phyloP scores from a whole-genome alignment of 2,329 filamentous ascomycete genomes.

The Fusarium kyushuense region DNA sequence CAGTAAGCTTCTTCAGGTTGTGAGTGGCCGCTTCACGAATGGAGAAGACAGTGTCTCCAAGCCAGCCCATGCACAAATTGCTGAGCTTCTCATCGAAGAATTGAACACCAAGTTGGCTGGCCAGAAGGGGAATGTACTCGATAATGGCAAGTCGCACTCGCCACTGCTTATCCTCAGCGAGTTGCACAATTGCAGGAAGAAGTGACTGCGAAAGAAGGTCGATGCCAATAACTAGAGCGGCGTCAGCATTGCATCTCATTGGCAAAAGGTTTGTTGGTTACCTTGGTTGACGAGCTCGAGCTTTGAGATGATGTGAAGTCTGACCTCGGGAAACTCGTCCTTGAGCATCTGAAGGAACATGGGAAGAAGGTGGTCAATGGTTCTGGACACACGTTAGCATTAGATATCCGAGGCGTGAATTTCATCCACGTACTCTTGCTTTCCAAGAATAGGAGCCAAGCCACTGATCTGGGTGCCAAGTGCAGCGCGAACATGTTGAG shows the following conservation, averaged over 20 bases:
- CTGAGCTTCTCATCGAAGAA: conserved; percentile 99
- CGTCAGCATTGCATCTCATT: conserved; percentile 35
- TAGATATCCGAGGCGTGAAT: neutral
- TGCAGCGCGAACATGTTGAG: conserved; percentile 95
- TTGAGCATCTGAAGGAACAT: conserved; percentile 99
- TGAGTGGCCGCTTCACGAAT: conserved; percentile 97
- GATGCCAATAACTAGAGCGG: conserved; percentile 87
- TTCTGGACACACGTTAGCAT: conserved; percentile 64
- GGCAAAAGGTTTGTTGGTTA: conserved; percentile 54
- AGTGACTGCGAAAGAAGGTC: conserved; percentile 96
- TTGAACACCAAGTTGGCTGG: conserved; percentile 93
- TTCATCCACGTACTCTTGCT: conserved; percentile 81
- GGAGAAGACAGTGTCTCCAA: conserved; percentile 98
- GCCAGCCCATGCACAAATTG: conserved; percentile 96
- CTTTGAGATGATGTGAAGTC: conserved; percentile 99
- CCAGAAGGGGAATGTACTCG: conserved; percentile 97
- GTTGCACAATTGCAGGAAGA: conserved; percentile 94
- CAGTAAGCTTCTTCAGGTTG: conserved; percentile 97
- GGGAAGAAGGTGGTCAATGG: conserved; percentile 93
- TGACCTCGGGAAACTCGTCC: conserved; percentile 98
- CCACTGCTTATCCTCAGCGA: conserved; percentile 99
- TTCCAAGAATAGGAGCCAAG: conserved; percentile 94
- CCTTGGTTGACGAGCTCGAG: conserved; percentile 97
- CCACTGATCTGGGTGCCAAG: conserved; percentile 97
- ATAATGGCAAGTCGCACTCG: conserved; percentile 97